Percentiles rank a stretch among this genome's conserved stretches.
These are phyloP conservation scores for Mucor indicus DNA, from an alignment of 371 early-diverging fungal genomes.

Conservation along the genomic window DNA sequence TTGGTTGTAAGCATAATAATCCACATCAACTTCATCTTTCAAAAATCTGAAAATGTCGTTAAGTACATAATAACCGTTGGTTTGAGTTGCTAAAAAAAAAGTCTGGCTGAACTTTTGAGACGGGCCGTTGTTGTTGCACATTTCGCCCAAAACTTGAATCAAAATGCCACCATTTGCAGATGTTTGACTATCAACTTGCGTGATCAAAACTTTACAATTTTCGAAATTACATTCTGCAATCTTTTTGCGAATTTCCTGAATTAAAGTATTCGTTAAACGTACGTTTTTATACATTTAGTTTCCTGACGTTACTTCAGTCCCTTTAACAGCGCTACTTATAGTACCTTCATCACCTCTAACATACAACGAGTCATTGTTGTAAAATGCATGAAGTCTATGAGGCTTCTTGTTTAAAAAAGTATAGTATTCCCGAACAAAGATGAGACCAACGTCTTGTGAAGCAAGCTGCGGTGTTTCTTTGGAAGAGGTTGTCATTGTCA, in stretches of 20 bases:
- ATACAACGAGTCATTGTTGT: constrained; percentile 73
- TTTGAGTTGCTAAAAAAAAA: constrained; percentile 89
- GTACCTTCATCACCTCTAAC: constrained; percentile 87
- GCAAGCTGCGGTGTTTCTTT: no score
- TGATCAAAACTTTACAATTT: constrained; percentile 83
- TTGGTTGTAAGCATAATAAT: constrained; percentile 38
- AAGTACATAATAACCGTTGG: constrained; percentile 86
- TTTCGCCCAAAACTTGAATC: constrained; percentile 90
- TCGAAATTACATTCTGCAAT: constrained; percentile 73
- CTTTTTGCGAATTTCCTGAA: constrained; percentile 72
- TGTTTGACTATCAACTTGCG: constrained; percentile 84
- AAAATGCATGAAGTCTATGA: constrained; percentile 81
- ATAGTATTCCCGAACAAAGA: constrained; percentile 96
- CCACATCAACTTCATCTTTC: constrained; percentile 69
- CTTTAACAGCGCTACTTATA: constrained; percentile 18
- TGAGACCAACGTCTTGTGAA: constrained; percentile 81
- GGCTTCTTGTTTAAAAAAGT: constrained; percentile 89
- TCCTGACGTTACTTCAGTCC: constrained; percentile 40
- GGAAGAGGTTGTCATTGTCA: no score
- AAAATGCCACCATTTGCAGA: constrained; percentile 80
- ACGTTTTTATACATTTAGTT: no score
- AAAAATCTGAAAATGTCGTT: constrained; percentile 95
- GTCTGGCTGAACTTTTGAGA: constrained; percentile 91
- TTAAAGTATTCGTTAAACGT: neutral
- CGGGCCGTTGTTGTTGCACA: constrained; percentile 77